Base-by-base conservation (phyloP, 2,329 filamentous ascomycete species). In the Cryphonectria naterciae region DNA sequence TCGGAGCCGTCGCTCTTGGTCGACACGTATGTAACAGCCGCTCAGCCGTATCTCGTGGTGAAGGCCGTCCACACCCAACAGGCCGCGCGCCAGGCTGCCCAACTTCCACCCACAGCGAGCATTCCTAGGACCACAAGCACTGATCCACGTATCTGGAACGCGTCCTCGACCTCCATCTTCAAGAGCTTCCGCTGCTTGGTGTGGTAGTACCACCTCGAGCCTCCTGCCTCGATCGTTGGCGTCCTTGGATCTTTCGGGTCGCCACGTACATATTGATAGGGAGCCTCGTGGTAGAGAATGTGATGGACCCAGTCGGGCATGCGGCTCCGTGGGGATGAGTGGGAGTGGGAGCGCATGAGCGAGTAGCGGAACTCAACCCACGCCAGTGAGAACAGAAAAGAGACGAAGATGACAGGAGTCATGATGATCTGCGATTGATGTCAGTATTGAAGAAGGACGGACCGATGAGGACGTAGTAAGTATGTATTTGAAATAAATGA, bases 371-470 rank as follows among this genome's bases (percentile, higher is more conserved):
- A 81, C 80, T 92, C 90, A 60, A 92, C 85, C 67, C 91, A 79
- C 77, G 86, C 84, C 62, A 93, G 86, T 1, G 90, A 92, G 74
- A 92, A 62, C 58, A 93, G 78, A 80, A 92, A 92, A 32, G 88
- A 86, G 66, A 88, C 82, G 77, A 92, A 87, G 74, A 89, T 84
- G 73, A 92, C 74, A 10, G 91, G 90, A 0, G 89, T 91, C 80
- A 91, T 83, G 74, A 92, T 74, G 28, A 83, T 68, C 84, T 86
- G 70, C 19, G 49, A 25, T 2, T 25, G 39, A 3, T 37, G 25
- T 66, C 17, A 73, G 52, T 43, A 56, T 39, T 17, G 22, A 37
- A 28, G 6, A 56, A 54, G 43, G 35, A 58, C 17, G 19, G 58
- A n/a, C 52, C 25, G 32, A 4, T 41, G 2, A 39, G 22, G 19